Evolutionary conservation across 345 rosid species (phyloP).

Genomic region (Anastatica hierochuntica): DNA sequence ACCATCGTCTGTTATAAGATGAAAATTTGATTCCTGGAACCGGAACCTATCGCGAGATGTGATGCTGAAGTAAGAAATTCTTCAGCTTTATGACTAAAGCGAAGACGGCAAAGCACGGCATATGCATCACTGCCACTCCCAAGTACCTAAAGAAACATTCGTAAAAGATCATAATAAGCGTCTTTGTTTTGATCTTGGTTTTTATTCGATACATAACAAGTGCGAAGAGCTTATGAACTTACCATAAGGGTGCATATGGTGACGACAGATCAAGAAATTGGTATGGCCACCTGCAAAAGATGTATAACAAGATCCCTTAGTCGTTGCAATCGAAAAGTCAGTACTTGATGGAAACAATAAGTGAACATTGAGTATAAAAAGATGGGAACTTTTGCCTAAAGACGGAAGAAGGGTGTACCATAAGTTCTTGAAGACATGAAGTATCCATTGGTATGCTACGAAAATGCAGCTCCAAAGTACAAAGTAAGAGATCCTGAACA

Average conservation of each 20-base stretch:
- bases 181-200: background rate
- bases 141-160: constrained; percentile 47
- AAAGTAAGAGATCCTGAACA: constrained; percentile 73
- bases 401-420: constrained; percentile 14
- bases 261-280: constrained; percentile 73
- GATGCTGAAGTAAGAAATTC: constrained; percentile 33
- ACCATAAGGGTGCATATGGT: constrained; percentile 36
- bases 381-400: no score
- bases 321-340: no score
- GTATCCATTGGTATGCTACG: constrained; percentile 76
- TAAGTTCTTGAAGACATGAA: constrained; percentile 45
- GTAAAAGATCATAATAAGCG: background rate
- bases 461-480: constrained; percentile 54
- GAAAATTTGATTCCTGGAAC: background rate
- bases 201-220: background rate
- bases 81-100: constrained; percentile 54
- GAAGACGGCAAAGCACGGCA: constrained; percentile 64
- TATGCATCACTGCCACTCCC: constrained; percentile 55
- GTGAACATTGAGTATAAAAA: no score
- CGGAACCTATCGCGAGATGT: constrained; percentile 5
- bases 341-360: no score
- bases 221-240: background rate
- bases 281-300: constrained; percentile 82
- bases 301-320: background rate
- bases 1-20: background rate